Evolutionary conservation across 306 rosid species (phyloP), one percentile per base, ranked within the genome.

Genomic region (Sechiopsis laciniata): DNA sequence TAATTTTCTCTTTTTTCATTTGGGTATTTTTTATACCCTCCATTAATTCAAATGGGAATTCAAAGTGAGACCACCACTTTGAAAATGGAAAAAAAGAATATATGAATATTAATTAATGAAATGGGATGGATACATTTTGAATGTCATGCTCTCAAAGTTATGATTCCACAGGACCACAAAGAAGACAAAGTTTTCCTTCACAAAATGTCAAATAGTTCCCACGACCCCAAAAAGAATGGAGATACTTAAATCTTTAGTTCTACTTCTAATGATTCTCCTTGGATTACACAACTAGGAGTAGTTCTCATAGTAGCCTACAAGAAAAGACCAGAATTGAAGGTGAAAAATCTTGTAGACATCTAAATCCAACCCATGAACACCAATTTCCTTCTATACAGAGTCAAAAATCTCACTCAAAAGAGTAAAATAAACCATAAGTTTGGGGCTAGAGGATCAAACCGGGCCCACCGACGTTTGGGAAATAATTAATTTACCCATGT

Each of bases 131-230:
- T 35, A 35, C 65, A 73, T 12, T 55, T 55, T 57, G 69, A 74
- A 74, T 74, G 71, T 60, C 70, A 57, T 74, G 50, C 77, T 74
- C 77, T 74, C 71, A 57, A 24, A 74, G 58, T 74, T 50, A 74
- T 74, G 56, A 73, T 74, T 45, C 57, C 26, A 16, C 46, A 74
- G 77, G 77, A 74, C 77, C 77, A 74, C 77, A 60, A 58, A 58
- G 58, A 61, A 26, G 77, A 57, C 74, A 70, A 70, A 51, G 4
- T 51, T 51, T 70, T 19, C 35, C 74, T 51, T 2, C 56, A 70
- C 26, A 75, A 64, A 76, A 76, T 54, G 73, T 76, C 35, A 48
- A 48, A 56, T 16, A 64, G 55, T 56, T 67, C 75, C 62, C 40
- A 57, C 60, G 70, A 45, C 52, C 26, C 73, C 73, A 11, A 50